Evolutionary conservation across 1,284 basidiomycete genomes (phyloP), one percentile per base, ranked within the genome.

Genomic region (Schizophyllum commune): DNA sequence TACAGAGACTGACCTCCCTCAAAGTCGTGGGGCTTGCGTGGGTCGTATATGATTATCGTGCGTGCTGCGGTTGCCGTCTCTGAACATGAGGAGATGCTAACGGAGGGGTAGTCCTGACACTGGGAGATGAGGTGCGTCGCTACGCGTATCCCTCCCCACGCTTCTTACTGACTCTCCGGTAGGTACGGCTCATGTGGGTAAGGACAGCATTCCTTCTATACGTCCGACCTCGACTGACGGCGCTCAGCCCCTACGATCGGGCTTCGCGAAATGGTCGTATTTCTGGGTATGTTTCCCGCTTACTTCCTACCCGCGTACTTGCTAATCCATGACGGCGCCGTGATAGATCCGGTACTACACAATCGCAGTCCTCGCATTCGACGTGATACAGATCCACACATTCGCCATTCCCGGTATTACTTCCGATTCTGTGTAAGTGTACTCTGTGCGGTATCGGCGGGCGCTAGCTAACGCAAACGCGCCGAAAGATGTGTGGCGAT

Each of bases 271-370:
- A 67, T 64, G 69, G 22, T 72, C 77, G 71, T 79, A 73, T 64
- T 67, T 77, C 32, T 77, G 73, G 72, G 77, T 75, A 60, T 56
- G 39, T 47, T 17, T 47, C 39, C 39, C 17, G 39, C 17, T 13
- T 17, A 13, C 39, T 13, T 11, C 17, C 39, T 47, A 17, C 33
- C 20, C 4, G 55, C 32, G 55, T 11, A 17, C 4, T 27, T 33
- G 39, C 34, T 13, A 47, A 22, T 20, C 17, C 19, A 22, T 34
- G 34, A 22, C 20, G 47, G 39, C 20, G 39, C 58, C 9, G 20
- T 20, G 5, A 58, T 27, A 78, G 77, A 76, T 79, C 58, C 73
- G 77, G 55, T 79, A 78, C 60, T 79, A 77, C 65, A 77, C 75
- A 7, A 72, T 79, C 32, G 63, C 71, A n/a, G 68, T 77, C 1